Evolutionary conservation across 257 asterid species (phyloP).

Genomic region (Nicotiana paniculata): DNA sequence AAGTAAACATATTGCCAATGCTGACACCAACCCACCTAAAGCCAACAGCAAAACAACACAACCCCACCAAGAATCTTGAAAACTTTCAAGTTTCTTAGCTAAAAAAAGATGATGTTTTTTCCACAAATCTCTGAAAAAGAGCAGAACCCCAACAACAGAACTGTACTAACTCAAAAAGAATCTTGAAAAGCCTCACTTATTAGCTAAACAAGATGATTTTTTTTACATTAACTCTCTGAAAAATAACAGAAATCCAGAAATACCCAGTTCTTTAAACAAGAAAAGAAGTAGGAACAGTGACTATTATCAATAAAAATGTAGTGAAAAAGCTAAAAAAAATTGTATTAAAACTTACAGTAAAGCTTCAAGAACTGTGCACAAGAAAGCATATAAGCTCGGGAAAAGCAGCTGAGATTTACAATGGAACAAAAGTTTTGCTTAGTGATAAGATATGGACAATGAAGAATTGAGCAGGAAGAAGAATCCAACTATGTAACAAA

Average conservation of each 20-base stretch:
- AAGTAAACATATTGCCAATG: not conserved
- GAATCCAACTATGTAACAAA: constrained; percentile 1
- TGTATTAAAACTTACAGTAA: not conserved
- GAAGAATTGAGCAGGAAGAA: not conserved
- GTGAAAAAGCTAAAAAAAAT: not conserved
- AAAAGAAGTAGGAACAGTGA: not conserved
- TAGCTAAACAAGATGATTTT: not conserved
- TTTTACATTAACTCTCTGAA: not conserved
- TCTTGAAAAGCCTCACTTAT: not conserved
- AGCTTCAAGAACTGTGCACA: not conserved
- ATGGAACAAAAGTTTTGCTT: not conserved
- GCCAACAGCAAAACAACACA: not conserved
- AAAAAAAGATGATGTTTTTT: not conserved
- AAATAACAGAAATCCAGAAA: not conserved
- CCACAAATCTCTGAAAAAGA: not conserved
- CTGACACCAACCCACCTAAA: not conserved
- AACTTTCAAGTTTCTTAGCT: not conserved
- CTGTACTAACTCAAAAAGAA: constrained; percentile 1
- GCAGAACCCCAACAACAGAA: not conserved
- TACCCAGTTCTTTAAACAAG: not conserved
- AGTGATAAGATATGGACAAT: not conserved
- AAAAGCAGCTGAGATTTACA: not conserved
- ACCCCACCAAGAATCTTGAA: not conserved
- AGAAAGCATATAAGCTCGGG: not conserved
- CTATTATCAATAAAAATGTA: not conserved